These are phyloP conservation scores for Plasmopara halstedii DNA, from an alignment of 352 stramenopile genomes.

Conservation along the genomic window DNA sequence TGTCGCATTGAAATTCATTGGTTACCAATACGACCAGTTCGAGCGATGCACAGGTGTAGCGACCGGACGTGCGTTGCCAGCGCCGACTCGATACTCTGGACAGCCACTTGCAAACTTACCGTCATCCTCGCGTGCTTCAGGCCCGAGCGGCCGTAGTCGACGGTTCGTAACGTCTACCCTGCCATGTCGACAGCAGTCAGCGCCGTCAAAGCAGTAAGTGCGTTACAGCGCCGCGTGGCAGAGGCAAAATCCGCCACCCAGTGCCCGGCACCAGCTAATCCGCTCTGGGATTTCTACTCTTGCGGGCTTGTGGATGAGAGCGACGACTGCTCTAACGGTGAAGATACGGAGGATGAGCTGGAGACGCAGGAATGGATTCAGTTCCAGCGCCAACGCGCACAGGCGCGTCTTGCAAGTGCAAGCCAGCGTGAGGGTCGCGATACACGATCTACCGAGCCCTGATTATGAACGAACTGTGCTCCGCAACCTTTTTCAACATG, in stretches of 20 bases:
- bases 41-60: constrained; percentile 4
- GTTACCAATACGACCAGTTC: background rate
- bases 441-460: constrained; percentile 15
- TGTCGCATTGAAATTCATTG: constrained; percentile 8
- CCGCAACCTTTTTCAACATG: no score
- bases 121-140: constrained; percentile 1
- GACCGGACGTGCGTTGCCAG: constrained; percentile 11
- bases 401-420: constrained; percentile 35
- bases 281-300: constrained; percentile 54
- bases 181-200: constrained; percentile 18
- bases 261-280: constrained; percentile 9
- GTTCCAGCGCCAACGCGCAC: constrained; percentile 47
- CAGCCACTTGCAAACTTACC: constrained; percentile 18
- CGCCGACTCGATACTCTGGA: constrained; percentile 4
- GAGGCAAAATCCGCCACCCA: constrained; percentile 2
- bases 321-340: constrained; percentile 27
- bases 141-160: constrained; percentile 20
- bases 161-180: constrained; percentile 5
- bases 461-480: background rate
- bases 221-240: constrained; percentile 11
- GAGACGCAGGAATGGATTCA: constrained; percentile 47
- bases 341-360: constrained; percentile 56
- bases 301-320: constrained; percentile 46
- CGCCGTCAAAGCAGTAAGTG: constrained; percentile 12
- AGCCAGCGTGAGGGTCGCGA: constrained; percentile 29